A percentile compares a stretch with the other conserved stretches of the same genome.
These are phyloP conservation scores for Trichoderma lentiforme DNA, from an alignment of 2,329 filamentous ascomycete species.

Conservation along the genomic window DNA sequence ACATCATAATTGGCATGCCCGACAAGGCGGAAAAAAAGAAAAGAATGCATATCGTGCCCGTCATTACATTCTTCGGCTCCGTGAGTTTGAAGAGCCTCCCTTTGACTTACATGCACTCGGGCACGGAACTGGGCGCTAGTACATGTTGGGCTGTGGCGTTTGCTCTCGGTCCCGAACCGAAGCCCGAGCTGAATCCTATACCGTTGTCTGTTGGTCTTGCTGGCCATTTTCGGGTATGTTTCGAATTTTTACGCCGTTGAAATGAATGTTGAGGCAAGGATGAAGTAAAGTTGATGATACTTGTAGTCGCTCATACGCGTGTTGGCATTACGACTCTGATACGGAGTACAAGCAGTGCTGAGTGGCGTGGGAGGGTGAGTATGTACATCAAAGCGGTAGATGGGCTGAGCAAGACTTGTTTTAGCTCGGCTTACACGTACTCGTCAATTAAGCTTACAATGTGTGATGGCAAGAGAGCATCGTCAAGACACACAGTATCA, in stretches of 20 bases:
- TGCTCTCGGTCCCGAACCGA: slow-evolving; percentile 2
- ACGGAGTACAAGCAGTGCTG: neutral
- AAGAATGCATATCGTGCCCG: neutral
- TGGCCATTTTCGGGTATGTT: neutral
- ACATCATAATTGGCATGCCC: neutral
- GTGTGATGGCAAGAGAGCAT: neutral
- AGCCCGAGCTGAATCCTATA: neutral
- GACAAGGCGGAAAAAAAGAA: neutral
- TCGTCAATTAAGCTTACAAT: neutral
- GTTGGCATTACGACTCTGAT: neutral
- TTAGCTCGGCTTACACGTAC: neutral
- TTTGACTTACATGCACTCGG: neutral
- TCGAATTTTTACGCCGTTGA: neutral
- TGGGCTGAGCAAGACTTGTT: neutral
- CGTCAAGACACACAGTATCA: neutral
- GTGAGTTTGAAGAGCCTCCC: neutral
- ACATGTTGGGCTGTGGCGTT: slow-evolving; percentile 7
- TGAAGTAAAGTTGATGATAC: neutral
- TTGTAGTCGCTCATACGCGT: neutral
- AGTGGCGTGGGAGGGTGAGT: neutral
- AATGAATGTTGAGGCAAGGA: neutral
- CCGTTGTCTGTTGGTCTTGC: neutral
- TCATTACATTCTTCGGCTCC: neutral
- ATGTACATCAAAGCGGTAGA: neutral
- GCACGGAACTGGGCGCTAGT: slow-evolving; percentile 2